Evolutionary conservation across 179 eudicot species (phyloP), one percentile per base, ranked within the genome.

Genomic region (Heliamphora ciliata): DNA sequence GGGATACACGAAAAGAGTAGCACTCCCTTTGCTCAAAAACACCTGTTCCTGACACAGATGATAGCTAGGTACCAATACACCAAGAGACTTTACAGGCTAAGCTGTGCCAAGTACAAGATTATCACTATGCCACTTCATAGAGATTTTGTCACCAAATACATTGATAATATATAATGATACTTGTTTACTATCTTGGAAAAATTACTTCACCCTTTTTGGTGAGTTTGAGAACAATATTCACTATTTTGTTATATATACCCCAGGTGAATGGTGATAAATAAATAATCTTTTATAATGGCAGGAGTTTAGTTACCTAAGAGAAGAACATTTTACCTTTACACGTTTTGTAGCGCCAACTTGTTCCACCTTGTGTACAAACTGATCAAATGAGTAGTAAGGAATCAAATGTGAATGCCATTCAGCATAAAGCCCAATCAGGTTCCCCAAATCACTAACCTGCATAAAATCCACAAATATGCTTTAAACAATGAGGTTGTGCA

Each of bases 371-470:
- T 94, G 91, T 21, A 94, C 83, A 80, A 95, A 95, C 78, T 95
- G 98, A 83, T 91, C 92, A 87, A 95, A 92, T 65, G 94, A 89
- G 71, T 91, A 95, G 82, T 95, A 95, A 17, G 98, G 93, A 86
- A 94, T 86, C 84, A 95, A 84, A 59, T 91, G 95, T 8, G 93
- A 87, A 78, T 95, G 98, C 98, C 98, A 95, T 58, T 92, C 97
- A 75, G 91, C 88, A 86, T 95, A 95, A 85, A 95, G 84, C 68
- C 89, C 89, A 76, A 95, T 89, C 63, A 95, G 88, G 80, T 94
- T 90, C 82, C 88, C 87, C 88, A 95, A 83, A 87, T 95, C 98
- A 78, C 79, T 85, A 63, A 89, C 94, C 98, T 95, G 90, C 87
- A 89, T 24, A 60, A 73, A 61, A 71, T 59, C 14, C 9, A 61